Percentiles rank a stretch among this genome's conserved stretches.
Evolutionary conservation across 257 asterid genomes (phyloP).

Genomic region (Mitragyna speciosa): DNA sequence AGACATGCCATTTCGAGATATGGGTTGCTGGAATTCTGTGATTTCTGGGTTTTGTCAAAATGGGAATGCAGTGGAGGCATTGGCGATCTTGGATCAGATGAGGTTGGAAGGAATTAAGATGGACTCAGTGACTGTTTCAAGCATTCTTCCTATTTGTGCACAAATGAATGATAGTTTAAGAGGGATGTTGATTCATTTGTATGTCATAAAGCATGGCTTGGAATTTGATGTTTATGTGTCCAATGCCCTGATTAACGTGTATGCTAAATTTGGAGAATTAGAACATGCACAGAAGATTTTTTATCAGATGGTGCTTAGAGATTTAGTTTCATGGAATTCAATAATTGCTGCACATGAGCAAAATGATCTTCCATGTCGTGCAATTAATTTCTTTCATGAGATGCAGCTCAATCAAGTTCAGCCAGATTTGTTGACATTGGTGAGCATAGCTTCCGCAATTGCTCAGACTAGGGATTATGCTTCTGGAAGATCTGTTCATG

Average conservation of each 20-base stretch:
- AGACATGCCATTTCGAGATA: constrained; percentile 77
- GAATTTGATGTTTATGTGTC: constrained; percentile 63
- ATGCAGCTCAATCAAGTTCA: constrained; percentile 48
- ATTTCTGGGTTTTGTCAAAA: constrained; percentile 81
- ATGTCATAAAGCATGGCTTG: constrained; percentile 60
- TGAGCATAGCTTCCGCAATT: constrained; percentile 67
- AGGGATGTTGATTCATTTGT: constrained; percentile 62
- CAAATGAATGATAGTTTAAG: constrained; percentile 47
- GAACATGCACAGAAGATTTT: constrained; percentile 51
- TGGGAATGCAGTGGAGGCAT: constrained; percentile 58
- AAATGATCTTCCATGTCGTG: constrained; percentile 49
- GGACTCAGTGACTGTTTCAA: constrained; percentile 70
- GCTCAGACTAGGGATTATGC: constrained; percentile 55
- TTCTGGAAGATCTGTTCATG: constrained; percentile 62
- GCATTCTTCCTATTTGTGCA: constrained; percentile 67
- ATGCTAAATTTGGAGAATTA: constrained; percentile 66
- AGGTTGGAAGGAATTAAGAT: constrained; percentile 53
- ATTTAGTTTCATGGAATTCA: constrained; percentile 77
- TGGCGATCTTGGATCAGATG: constrained; percentile 58
- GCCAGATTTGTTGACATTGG: constrained; percentile 69
- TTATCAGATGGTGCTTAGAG: constrained; percentile 52
- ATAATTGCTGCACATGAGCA: constrained; percentile 81
- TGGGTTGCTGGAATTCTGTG: constrained; percentile 89
- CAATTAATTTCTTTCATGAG: constrained; percentile 42
- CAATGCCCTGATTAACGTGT: constrained; percentile 82